Evolutionary conservation across 371 early-diverging fungal genomes (phyloP).

Genomic region (Basidiobolus meristosporus): DNA sequence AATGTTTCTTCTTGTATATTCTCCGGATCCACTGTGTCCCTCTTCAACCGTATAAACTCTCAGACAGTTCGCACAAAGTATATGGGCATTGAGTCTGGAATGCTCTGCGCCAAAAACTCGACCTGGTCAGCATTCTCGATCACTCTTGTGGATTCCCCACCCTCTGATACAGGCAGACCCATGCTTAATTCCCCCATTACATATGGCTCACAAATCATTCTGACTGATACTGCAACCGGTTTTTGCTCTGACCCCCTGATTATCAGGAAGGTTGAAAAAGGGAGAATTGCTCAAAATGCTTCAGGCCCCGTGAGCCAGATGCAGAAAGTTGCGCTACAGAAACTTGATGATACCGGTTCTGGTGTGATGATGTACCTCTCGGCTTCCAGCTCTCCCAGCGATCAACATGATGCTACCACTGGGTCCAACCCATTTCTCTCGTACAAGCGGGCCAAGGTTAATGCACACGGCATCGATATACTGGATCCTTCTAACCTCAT

Average conservation of each 20-base stretch:
- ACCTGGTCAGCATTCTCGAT: slow-evolving; percentile 62
- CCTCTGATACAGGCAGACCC: not conserved
- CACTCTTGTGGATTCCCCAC: slow-evolving; percentile 14
- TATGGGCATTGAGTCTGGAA: slow-evolving; percentile 29
- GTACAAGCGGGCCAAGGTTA: not conserved
- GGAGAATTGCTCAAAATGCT: slow-evolving; percentile 37
- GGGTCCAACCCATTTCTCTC: slow-evolving; percentile 7
- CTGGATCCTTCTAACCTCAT: slow-evolving; percentile 1
- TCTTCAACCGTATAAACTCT: slow-evolving; percentile 26
- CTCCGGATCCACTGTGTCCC: slow-evolving; percentile 20
- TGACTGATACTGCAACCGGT: slow-evolving; percentile 40
- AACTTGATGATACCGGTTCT: slow-evolving; percentile 7
- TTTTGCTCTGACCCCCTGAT: slow-evolving; percentile 43
- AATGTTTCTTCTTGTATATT: slow-evolving; percentile 53
- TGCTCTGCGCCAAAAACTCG: slow-evolving; percentile 47
- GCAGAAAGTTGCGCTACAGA: slow-evolving; percentile 67
- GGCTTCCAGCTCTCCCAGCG: slow-evolving; percentile 6
- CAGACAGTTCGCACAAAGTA: slow-evolving; percentile 75
- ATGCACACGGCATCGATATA: not conserved
- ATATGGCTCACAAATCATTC: slow-evolving; percentile 51
- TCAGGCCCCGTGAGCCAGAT: slow-evolving; percentile 64
- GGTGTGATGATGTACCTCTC: slow-evolving; percentile 9
- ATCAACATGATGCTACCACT: slow-evolving; percentile 7
- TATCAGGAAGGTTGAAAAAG: slow-evolving; percentile 61
- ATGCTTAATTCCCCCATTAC: slow-evolving; percentile 22